Base-by-base conservation (phyloP, 768 basidiomycete genomes). In the Amanita subjunquillea region DNA sequence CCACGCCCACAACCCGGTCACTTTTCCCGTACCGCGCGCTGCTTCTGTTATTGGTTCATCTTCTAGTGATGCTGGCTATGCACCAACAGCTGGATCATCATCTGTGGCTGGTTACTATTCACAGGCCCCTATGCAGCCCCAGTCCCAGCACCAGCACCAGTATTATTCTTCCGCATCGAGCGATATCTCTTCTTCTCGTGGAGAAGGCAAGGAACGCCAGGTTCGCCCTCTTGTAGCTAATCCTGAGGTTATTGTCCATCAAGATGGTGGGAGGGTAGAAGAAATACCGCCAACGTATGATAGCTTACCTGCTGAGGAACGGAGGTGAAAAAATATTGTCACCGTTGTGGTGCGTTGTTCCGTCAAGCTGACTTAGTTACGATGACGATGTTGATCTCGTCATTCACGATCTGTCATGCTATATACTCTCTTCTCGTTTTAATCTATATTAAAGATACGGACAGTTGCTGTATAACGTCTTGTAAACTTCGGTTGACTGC, bases 211-310 rank as follows among this genome's bases (percentile, higher is more conserved):
- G 36, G 44, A 46, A 3, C 34, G 32, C 17, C 36, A 53, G n/a
- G 15, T 20, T n/a, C 36, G 41, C 29, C 22, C 51, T 17, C 22
- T 17, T 9, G 43, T 53, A 37, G 27, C 51, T 15, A 53, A 53
- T 15, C 51, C 51, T 4, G 51, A 44, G n/a, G 32, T 23, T 38
- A 27, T 53, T 38, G 51, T 53, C 13, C 51, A 53, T 39, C 51
- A 53, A 27, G 51, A 53, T 39, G 51, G 51, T 38, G 51, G 51
- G 12, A 30, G 51, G 17, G 10, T 53, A 30, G 44, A 45, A 50
- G 44, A 42, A 45, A 48, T 42, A 46, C 51, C 45, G 8, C 37
- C 40, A 27, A n/a, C 47, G 2, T 27, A 48, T 17, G 29, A 49
- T 30, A 51, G 54, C 38, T 50, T 48, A 36, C 55, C 47, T 50